Percentiles rank a stretch among this genome's conserved stretches.
Conservation (phyloP, 106 monocot genomes). For the Acanthochlamys bracteata region DNA sequence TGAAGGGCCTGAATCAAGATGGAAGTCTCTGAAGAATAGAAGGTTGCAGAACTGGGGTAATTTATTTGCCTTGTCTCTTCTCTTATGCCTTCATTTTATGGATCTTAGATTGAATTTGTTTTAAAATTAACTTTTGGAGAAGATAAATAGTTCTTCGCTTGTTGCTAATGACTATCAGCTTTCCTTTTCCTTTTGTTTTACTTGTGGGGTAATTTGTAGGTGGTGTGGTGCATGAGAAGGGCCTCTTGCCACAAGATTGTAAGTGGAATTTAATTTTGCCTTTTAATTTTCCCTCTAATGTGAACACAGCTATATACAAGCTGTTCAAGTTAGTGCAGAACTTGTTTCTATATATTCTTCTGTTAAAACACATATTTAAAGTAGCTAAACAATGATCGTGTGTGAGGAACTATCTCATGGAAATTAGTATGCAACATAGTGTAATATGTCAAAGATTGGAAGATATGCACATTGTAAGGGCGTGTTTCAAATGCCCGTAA, state of each 20-base stretch:
- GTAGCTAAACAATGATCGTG: too few species aligned
- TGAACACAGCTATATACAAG: too few species aligned
- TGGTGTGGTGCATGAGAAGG: conserved; percentile 95
- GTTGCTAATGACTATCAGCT: not conserved
- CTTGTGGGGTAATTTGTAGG: conserved; percentile 42
- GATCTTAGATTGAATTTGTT: not conserved
- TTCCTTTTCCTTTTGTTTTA: too few species aligned
- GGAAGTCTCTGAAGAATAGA: conserved; percentile 88
- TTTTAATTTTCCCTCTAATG: too few species aligned
- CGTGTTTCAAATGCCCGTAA: too few species aligned
- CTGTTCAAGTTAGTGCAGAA: too few species aligned
- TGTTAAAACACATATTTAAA: too few species aligned
- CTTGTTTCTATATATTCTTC: too few species aligned
- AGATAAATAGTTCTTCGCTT: not conserved
- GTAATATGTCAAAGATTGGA: too few species aligned
- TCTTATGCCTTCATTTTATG: not conserved
- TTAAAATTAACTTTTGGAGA: not conserved
- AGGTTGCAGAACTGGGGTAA: conserved; percentile 96
- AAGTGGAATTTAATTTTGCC: conserved; percentile 24
- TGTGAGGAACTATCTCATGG: too few species aligned
- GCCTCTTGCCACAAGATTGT: conserved; percentile 84
- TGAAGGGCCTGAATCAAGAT: conserved; percentile 54
- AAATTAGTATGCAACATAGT: too few species aligned
- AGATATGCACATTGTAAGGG: too few species aligned
- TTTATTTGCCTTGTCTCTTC: not conserved